Percentiles rank a stretch among this genome's conserved stretches.
Conservation (phyloP, 2,329 filamentous ascomycete genomes). For the Phyllosticta citrichinensis region DNA sequence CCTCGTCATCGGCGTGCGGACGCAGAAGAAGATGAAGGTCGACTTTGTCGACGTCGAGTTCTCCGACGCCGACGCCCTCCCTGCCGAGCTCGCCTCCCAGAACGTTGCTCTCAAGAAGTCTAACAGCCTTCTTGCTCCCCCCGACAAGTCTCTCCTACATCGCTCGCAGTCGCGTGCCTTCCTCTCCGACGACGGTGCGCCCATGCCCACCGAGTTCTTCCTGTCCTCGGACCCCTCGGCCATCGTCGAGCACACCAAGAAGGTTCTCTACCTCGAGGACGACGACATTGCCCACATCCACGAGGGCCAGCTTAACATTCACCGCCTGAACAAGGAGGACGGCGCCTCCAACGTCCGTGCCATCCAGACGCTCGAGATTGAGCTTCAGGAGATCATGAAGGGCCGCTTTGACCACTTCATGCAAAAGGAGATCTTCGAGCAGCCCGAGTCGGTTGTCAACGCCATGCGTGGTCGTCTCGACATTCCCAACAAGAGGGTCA, state of each 20-base stretch:
- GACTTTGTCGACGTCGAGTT: conserved; percentile 99
- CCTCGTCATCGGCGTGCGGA: conserved; percentile 93
- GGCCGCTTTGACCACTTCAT: conserved; percentile 99
- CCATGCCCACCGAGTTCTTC: conserved; percentile 98
- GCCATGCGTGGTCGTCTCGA: conserved; percentile 99
- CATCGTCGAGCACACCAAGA: conserved; percentile 99
- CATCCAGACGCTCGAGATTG: conserved; percentile 96
- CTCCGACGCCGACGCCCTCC: conserved; percentile 69
- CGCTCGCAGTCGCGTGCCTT: conserved; percentile 97
- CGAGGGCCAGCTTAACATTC: conserved; percentile 97
- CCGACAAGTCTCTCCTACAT: conserved; percentile 97
- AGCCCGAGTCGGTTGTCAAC: conserved; percentile 98
- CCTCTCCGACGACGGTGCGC: conserved; percentile 95
- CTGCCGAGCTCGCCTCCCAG: conserved; percentile 90
- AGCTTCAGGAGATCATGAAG: conserved; percentile 99
- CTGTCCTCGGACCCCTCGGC: conserved; percentile 96
- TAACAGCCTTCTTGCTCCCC: conserved; percentile 58
- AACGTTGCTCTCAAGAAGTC: conserved; percentile 91
- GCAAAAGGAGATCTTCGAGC: conserved; percentile 99
- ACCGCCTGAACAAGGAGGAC: conserved; percentile 93
- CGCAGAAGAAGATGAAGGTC: conserved; percentile 98
- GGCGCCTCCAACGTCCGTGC: conserved; percentile 93
- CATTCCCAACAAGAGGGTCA: conserved; percentile 85
- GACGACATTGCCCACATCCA: conserved; percentile 99
- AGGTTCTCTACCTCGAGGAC: conserved; percentile 98